Base-by-base conservation (phyloP, 192 early-diverging fungal genomes). In the Gorgonomyces haynaldii region DNA sequence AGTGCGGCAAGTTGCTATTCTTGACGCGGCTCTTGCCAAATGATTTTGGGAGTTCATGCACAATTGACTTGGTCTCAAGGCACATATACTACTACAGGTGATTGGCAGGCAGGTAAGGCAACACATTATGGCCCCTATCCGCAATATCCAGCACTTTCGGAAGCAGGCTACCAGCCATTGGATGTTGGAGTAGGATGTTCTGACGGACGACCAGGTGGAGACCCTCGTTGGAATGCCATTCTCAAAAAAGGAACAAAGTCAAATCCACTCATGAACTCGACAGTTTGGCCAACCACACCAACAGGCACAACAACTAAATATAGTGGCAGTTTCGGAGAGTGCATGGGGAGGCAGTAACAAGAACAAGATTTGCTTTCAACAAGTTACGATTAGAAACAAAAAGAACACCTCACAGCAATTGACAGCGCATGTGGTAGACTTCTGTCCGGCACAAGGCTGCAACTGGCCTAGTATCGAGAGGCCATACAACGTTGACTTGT, bases 181-280 rank as follows among this genome's bases (percentile, higher is more conserved):
- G 64, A 62, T 27, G 37, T 58, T n/a, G 62, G 62, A 2, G 60
- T 66, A 15, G 65, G 65, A 1, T 67, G 65, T 36, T 58, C 61
- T 0, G 60, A 45, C 20, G 65, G 65, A 3, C 34, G 32, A 23
- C 45, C 19, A 9, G 61, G 58, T 19, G 59, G 61, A 19, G 61
- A 67, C 37, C 61, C 65, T 28, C 31, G 39, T 23, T 64, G 63
- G 63, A 56, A 62, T 30, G 32, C 43, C 20, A 65, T 65, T 27
- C 27, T 65, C 7, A 41, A 6, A 22, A n/a, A 56, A 1, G 64
- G 60, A 13, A 31, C 26, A 0, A 48, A 53, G 19, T 40, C 53
- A 10, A 48, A 34, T 37, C 34, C 57, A 15, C 12, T 48, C 9
- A 42, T 59, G 37, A 19, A 42, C 13, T 6, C 4, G 21, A 64